These are phyloP conservation scores for Sporopachydermia cereana DNA, from an alignment of 1,139 yeast species.

Conservation along the genomic window DNA sequence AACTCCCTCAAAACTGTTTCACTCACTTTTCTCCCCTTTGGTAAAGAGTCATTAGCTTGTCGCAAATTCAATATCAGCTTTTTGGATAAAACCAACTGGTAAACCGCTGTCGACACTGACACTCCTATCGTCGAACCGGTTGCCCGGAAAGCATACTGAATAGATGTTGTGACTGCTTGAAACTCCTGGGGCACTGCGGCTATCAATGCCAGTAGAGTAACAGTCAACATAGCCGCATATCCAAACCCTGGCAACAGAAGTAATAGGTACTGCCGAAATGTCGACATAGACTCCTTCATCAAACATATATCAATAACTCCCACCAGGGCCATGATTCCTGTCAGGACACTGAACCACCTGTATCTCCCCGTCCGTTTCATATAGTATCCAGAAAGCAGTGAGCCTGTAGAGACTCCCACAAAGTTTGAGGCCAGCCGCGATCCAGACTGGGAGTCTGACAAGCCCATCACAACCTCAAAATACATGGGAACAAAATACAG, in stretches of 20 bases:
- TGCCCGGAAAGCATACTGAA: slow-evolving; percentile 64
- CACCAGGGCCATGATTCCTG: slow-evolving; percentile 19
- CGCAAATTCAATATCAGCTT: neutral
- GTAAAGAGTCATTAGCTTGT: slow-evolving; percentile 8
- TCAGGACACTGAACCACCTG: slow-evolving; percentile 30
- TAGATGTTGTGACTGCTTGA: slow-evolving; percentile 67
- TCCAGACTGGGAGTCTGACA: slow-evolving; percentile 51
- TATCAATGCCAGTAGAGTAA: slow-evolving; percentile 55
- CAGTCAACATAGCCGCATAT: slow-evolving; percentile 49
- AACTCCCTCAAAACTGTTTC: neutral
- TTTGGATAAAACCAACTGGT: slow-evolving; percentile 30
- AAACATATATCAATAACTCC: neutral
- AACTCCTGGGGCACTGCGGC: slow-evolving; percentile 48
- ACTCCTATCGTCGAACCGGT: slow-evolving; percentile 69
- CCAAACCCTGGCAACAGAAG: slow-evolving; percentile 43
- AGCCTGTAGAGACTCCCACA: slow-evolving; percentile 57
- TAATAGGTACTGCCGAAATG: slow-evolving; percentile 22
- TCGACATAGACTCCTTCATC: neutral
- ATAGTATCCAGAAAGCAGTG: slow-evolving; percentile 55
- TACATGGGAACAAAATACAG: slow-evolving; percentile 57
- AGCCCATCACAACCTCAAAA: slow-evolving; percentile 42
- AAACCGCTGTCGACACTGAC: slow-evolving; percentile 53
- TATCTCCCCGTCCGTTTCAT: slow-evolving; percentile 64
- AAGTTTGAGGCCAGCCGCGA: slow-evolving; percentile 53
- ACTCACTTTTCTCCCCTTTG: neutral